These are phyloP conservation scores for Mallotus japonicus DNA, from an alignment of 441 rosid species.

Conservation along the genomic window DNA sequence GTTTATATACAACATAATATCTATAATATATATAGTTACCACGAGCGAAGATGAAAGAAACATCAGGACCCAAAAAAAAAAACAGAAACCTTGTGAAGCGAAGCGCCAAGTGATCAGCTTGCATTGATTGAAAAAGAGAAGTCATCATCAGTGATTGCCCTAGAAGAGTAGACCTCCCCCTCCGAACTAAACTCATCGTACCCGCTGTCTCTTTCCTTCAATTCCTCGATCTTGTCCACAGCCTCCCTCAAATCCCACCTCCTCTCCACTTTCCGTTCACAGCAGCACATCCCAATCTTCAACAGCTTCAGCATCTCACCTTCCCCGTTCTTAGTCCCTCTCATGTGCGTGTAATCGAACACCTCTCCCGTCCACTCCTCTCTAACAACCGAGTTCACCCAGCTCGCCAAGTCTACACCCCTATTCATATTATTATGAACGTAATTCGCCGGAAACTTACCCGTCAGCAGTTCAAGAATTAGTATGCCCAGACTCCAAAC, in stretches of 20 bases:
- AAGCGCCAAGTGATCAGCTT: background rate
- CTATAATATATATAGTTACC: too few species aligned
- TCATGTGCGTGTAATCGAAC: slow-evolving; percentile 81
- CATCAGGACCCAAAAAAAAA: too few species aligned
- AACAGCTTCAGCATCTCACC: slow-evolving; percentile 77
- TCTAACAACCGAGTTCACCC: slow-evolving; percentile 78
- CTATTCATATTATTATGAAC: slow-evolving; percentile 43
- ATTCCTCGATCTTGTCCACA: slow-evolving; percentile 50
- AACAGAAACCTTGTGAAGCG: too few species aligned
- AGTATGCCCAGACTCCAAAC: slow-evolving; percentile 89
- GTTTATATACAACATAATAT: too few species aligned
- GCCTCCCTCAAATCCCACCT: slow-evolving; percentile 72
- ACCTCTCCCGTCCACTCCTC: slow-evolving; percentile 90
- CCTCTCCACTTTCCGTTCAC: slow-evolving; percentile 66
- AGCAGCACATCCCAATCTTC: slow-evolving; percentile 84
- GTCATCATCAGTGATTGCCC: slow-evolving; percentile 54
- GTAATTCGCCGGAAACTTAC: slow-evolving; percentile 78
- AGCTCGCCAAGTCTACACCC: slow-evolving; percentile 62
- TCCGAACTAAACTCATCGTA: slow-evolving; percentile 59
- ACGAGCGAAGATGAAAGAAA: too few species aligned
- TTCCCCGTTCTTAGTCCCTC: slow-evolving; percentile 52
- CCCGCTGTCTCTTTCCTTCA: slow-evolving; percentile 52
- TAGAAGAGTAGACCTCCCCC: slow-evolving; percentile 52
- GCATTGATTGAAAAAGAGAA: slow-evolving; percentile 47
- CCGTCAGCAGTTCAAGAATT: slow-evolving; percentile 71